These are phyloP conservation scores for Malassezia furfur DNA, from an alignment of 1,284 basidiomycete genomes.

Conservation along the genomic window DNA sequence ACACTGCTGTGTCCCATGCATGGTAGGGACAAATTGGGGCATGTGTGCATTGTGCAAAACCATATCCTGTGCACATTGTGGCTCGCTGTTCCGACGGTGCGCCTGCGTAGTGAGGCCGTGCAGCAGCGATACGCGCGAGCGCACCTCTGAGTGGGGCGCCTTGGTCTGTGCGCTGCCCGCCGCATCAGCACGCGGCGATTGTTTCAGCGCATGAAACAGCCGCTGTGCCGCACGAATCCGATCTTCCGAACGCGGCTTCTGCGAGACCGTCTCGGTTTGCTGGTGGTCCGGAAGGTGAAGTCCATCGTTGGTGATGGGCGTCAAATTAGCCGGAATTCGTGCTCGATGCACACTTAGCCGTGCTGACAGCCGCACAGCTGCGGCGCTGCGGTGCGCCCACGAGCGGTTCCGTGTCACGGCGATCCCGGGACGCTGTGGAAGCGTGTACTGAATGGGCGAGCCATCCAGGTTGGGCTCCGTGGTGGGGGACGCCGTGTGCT, in stretches of 20 bases:
- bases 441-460: not conserved
- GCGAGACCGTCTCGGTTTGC: too few species aligned
- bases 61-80: not conserved
- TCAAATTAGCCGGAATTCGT: not conserved
- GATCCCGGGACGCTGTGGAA: conserved; percentile 10
- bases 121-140: conserved; percentile 7
- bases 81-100: conserved; percentile 2
- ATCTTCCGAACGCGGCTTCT: conserved; percentile 8
- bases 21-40: conserved; percentile 5
- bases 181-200: not conserved
- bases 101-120: conserved; percentile 11
- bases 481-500: too few species aligned
- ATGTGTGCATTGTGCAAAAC: not conserved
- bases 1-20: conserved; percentile 15
- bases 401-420: conserved; percentile 9
- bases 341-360: not conserved
- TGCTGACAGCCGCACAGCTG: not conserved
- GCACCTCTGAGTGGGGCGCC: not conserved
- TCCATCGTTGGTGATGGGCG: conserved; percentile 9
- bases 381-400: not conserved
- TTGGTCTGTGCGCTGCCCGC: not conserved
- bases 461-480: not conserved
- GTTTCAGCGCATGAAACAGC: conserved; percentile 10
- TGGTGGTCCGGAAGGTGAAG: not conserved
- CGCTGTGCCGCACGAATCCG: conserved; percentile 13